phyloP scores from a whole-genome alignment of 495 filamentous ascomycete genomes.

The Penicillium flavigenum region DNA sequence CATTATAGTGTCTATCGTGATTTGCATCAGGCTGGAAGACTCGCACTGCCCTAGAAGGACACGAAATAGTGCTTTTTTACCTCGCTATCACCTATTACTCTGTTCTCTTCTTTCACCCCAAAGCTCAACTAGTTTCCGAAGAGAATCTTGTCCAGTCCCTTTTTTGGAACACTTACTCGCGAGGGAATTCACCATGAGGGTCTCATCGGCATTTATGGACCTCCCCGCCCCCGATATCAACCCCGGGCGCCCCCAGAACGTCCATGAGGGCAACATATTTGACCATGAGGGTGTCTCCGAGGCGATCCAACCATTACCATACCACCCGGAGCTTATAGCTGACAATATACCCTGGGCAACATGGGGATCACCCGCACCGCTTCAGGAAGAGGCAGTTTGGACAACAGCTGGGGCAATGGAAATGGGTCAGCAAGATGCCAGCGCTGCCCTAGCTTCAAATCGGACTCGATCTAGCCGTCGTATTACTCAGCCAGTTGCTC shows the following conservation, averaged over 20 bases:
- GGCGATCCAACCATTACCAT: background rate
- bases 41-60: background rate
- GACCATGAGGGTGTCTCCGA: background rate
- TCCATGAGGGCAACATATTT: constrained; percentile 5
- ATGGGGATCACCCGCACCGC: background rate
- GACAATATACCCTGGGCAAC: background rate
- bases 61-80: background rate
- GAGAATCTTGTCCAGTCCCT: background rate
- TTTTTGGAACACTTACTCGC: background rate
- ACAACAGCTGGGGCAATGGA: background rate
- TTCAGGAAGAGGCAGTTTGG: background rate
- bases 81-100: background rate
- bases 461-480: constrained; percentile 12
- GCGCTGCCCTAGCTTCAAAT: background rate
- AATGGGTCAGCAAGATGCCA: background rate
- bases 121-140: background rate
- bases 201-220: constrained; percentile 4
- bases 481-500: background rate
- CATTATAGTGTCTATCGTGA: background rate
- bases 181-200: background rate
- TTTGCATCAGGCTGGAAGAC: background rate
- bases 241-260: background rate
- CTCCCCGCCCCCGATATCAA: constrained; percentile 1
- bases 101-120: background rate
- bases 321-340: background rate